Base-by-base conservation (phyloP, 2,329 filamentous ascomycete genomes). In the Pyrenochaeta sp. region DNA sequence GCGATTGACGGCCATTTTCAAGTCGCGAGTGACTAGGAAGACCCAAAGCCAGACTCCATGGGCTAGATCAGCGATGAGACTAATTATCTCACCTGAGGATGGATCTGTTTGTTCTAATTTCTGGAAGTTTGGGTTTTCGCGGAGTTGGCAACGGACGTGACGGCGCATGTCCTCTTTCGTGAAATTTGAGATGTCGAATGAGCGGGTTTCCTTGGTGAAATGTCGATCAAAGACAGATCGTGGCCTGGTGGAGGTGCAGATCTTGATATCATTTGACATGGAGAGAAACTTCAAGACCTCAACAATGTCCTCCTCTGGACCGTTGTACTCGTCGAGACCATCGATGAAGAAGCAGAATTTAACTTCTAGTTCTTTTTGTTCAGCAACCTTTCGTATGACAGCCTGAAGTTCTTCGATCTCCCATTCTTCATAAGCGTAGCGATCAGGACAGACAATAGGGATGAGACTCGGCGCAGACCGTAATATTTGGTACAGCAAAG, bases 41-140 rank as follows among this genome's bases (percentile, higher is more conserved):
- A 57, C 57, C 55, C 57, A 62, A 1, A 60, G 41, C 41, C 56
- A 60, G 1, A 57, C 48, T 3, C 58, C 56, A 3, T 40, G 10
- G 1, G 58, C 48, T 7, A 43, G 50, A 1, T 41, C 14, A 5
- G 41, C 34, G 10, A 61, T 47, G 2, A 37, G 14, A 1, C 23
- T 10, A 2, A 47, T 32, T 1, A 53, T 32, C 2, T 13, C 3
- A 22, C 3, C 11, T 9, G 34, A 27, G 1, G 9, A 13, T 17
- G 14, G 14, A 2, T 30, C 2, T 42, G 36, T 2, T 37, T 14
- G 7, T 36, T 41, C 3, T 23, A 7, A 4, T 4, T n/a, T n/a
- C n/a, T n/a, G n/a, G n/a, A n/a, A n/a, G n/a, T n/a, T n/a, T n/a
- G n/a, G n/a, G n/a, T n/a, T n/a, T n/a, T n/a, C n/a, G n/a, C n/a